phyloP scores from a whole-genome alignment of 257 asterid genomes.

The Petrea volubilis region DNA sequence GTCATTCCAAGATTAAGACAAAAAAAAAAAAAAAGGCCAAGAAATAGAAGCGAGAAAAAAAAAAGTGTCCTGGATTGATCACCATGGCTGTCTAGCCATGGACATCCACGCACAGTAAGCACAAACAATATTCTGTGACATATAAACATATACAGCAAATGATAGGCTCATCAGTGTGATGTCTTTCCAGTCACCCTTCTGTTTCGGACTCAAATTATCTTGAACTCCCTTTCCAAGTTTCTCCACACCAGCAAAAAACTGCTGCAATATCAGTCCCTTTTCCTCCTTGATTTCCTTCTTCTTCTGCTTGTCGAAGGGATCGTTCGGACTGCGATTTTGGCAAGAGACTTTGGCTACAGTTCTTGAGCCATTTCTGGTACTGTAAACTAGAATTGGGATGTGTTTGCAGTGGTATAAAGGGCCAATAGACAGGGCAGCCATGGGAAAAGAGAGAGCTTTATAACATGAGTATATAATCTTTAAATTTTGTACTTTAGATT shows the following conservation, averaged over 20 bases:
- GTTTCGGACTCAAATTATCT: slow-evolving; percentile 71
- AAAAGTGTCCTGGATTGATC: background rate
- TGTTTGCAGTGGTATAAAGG: slow-evolving; percentile 28
- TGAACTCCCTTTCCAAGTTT: slow-evolving; percentile 53
- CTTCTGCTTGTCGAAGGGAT: slow-evolving; percentile 14
- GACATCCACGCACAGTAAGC: slow-evolving; percentile 86
- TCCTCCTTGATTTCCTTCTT: slow-evolving; percentile 34
- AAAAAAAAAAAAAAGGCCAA: background rate
- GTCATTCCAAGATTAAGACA: background rate
- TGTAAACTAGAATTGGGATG: slow-evolving; percentile 18
- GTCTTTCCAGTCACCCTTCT: slow-evolving; percentile 94
- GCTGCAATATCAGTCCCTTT: slow-evolving; percentile 26
- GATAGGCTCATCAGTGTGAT: slow-evolving; percentile 77
- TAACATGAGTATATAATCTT: slow-evolving; percentile 27
- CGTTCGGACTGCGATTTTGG: slow-evolving; percentile 34
- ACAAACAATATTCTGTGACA: slow-evolving; percentile 92
- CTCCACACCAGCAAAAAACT: slow-evolving; percentile 34
- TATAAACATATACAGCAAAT: slow-evolving; percentile 86
- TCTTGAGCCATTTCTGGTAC: slow-evolving; percentile 23
- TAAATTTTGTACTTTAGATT: background rate
- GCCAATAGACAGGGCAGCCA: slow-evolving; percentile 41
- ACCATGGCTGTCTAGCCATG: slow-evolving; percentile 49
- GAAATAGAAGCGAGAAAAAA: background rate
- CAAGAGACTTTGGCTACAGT: slow-evolving; percentile 37
- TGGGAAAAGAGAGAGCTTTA: slow-evolving; percentile 19